A percentile compares a stretch with the other conserved stretches of the same genome.
These are phyloP conservation scores for Phoenix roebelenii DNA, from an alignment of 176 grass and related monocot genomes.

Conservation along the genomic window DNA sequence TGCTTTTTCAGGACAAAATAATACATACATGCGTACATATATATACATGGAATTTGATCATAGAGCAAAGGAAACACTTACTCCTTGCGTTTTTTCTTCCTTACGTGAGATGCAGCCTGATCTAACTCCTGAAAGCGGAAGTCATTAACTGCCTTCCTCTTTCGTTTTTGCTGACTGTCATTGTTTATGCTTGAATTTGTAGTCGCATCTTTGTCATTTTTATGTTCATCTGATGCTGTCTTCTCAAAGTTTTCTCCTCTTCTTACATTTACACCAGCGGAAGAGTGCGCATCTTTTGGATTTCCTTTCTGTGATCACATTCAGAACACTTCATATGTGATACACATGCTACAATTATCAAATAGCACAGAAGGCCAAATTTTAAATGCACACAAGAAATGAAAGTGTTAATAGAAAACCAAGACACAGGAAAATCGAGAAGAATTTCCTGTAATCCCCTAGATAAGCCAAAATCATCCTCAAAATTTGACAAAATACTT, in stretches of 20 bases:
- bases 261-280: too few relatives aligned
- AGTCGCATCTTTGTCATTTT: background rate
- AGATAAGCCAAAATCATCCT: too few relatives aligned
- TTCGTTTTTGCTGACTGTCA: constrained; percentile 34
- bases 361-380: too few relatives aligned
- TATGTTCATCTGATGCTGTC: background rate
- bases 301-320: constrained; percentile 29
- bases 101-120: constrained; percentile 17
- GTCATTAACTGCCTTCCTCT: constrained; percentile 39
- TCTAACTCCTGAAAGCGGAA: too few relatives aligned
- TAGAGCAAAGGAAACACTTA: constrained; percentile 22
- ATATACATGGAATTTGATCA: background rate
- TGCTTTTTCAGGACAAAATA: too few relatives aligned
- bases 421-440: too few relatives aligned
- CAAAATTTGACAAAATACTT: too few relatives aligned
- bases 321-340: background rate
- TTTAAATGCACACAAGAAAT: too few relatives aligned
- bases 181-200: background rate
- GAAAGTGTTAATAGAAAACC: too few relatives aligned
- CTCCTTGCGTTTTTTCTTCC: constrained; percentile 88
- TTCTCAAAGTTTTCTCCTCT: background rate
- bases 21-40: too few relatives aligned
- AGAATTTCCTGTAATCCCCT: too few relatives aligned
- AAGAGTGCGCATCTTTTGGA: constrained; percentile 10
- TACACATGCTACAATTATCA: too few relatives aligned